Evolutionary conservation across 2,329 filamentous ascomycete species (phyloP), one percentile per base, ranked within the genome.

Genomic region (Aureobasidium mangrovei): DNA sequence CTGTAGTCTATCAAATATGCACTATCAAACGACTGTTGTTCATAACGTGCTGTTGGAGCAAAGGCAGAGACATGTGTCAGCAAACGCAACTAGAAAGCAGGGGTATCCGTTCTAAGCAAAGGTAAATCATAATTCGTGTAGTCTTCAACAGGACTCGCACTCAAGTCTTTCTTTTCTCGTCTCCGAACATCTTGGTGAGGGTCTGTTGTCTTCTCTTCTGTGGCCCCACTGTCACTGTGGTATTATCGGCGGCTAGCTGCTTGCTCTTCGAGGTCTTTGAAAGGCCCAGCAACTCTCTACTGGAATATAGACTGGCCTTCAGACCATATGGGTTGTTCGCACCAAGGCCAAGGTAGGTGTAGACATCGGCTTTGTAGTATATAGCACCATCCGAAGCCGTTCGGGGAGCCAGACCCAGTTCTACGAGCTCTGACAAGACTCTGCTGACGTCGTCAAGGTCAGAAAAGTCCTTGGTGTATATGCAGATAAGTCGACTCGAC

Each of bases 341-440:
- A 39, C 67, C 66, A 18, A 75, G 66, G n/a, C 68, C 63, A 12
- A 76, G 64, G 39, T 72, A 64, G 0, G 73, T 75, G 57, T 72
- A 80, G 67, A 74, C 65, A 77, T 85, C 84, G 61, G 79, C 79
- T 64, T 94, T 94, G 72, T 94, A 95, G 66, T 88, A 91, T 47
- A 93, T 82, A 1, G 74, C 70, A 10, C 49, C 32, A 18, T 44
- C 40, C 43, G 70, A 72, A 3, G 72, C 48, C 10, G 63, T 61
- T 27, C 60, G 57, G 5, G 64, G 61, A 12, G 85, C 74, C 36
- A 93, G 70, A 6, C 77, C 81, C 9, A 56, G 33, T 7, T 51
- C 54, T 48, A 77, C 77, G 9, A 56, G 46, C 26, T 28, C 33
- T 56, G 73, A 64, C 38, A 91, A 70, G 3, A 94, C 85, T 41